Conservation (phyloP, 345 rosid species). For the Anastatica hierochuntica region DNA sequence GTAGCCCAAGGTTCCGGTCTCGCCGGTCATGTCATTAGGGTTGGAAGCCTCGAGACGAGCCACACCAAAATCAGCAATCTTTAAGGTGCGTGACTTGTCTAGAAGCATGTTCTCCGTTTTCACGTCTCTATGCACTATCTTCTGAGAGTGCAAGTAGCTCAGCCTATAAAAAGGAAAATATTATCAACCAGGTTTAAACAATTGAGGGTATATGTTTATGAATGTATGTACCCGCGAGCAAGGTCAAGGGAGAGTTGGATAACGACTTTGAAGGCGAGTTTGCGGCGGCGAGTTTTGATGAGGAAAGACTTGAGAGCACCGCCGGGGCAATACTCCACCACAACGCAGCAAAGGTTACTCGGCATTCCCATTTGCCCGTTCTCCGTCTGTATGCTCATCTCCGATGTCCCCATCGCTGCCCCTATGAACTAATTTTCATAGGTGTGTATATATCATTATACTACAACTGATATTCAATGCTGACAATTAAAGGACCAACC, state of each 20-base stretch:
- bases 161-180: slow-evolving; percentile 38
- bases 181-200: too few species aligned
- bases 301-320: slow-evolving; percentile 82
- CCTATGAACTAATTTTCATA: slow-evolving; percentile 62
- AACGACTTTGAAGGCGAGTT: slow-evolving; percentile 86
- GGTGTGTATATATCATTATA: background rate
- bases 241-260: slow-evolving; percentile 92
- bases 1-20: slow-evolving; percentile 98
- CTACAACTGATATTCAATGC: too few species aligned
- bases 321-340: slow-evolving; percentile 94
- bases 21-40: slow-evolving; percentile 99
- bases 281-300: slow-evolving; percentile 84
- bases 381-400: slow-evolving; percentile 62
- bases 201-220: too few species aligned
- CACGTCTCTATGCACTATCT: slow-evolving; percentile 97
- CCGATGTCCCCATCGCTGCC: slow-evolving; percentile 92
- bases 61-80: slow-evolving; percentile 97
- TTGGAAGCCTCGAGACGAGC: slow-evolving; percentile 99
- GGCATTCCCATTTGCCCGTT: slow-evolving; percentile 82
- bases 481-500: too few species aligned
- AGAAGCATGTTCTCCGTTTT: slow-evolving; percentile 98
- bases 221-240: slow-evolving; percentile 98
- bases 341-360: slow-evolving; percentile 82
- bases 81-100: slow-evolving; percentile 73
- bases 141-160: slow-evolving; percentile 90